Evolutionary conservation across 2,329 filamentous ascomycete species (phyloP).

Genomic region (Penicillium decumbens): DNA sequence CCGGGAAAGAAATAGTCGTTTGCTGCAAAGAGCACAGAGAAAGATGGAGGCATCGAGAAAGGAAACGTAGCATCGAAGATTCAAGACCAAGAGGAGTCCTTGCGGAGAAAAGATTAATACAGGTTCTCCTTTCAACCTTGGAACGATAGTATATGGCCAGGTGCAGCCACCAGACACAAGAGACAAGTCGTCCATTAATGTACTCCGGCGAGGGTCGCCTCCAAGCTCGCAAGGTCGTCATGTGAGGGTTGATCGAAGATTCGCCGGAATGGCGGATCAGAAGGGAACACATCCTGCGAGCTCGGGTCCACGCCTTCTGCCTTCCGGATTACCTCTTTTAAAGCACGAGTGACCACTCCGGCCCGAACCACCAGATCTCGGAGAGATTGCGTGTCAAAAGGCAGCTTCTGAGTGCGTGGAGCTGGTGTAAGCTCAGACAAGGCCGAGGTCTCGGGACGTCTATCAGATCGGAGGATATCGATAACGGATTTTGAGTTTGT

Average conservation of each 20-base stretch:
- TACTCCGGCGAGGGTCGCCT: constrained; percentile 25
- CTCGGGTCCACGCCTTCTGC: constrained; percentile 43
- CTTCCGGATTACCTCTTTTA: constrained; percentile 49
- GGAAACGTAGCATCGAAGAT: not conserved
- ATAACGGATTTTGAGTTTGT: constrained; percentile 59
- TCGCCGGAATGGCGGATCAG: constrained; percentile 46
- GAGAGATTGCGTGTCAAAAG: constrained; percentile 62
- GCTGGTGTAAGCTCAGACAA: constrained; percentile 21
- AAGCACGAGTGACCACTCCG: constrained; percentile 46
- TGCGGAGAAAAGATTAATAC: not conserved
- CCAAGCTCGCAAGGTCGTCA: constrained; percentile 31
- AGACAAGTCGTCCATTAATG: constrained; percentile 5
- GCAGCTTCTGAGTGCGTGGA: constrained; percentile 50
- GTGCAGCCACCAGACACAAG: not conserved
- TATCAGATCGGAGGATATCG: constrained; percentile 54
- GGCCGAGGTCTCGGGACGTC: constrained; percentile 30
- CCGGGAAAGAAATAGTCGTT: constrained; percentile 1
- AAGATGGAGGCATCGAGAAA: not conserved
- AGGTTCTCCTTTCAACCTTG: not conserved
- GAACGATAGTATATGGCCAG: not conserved
- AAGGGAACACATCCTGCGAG: constrained; percentile 28
- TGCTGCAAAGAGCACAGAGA: constrained; percentile 8
- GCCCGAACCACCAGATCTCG: constrained; percentile 55
- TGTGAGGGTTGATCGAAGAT: constrained; percentile 44
- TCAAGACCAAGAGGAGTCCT: not conserved